Evolutionary conservation across 495 filamentous ascomycete species (phyloP).

Genomic region (Ascodesmis nigricans): DNA sequence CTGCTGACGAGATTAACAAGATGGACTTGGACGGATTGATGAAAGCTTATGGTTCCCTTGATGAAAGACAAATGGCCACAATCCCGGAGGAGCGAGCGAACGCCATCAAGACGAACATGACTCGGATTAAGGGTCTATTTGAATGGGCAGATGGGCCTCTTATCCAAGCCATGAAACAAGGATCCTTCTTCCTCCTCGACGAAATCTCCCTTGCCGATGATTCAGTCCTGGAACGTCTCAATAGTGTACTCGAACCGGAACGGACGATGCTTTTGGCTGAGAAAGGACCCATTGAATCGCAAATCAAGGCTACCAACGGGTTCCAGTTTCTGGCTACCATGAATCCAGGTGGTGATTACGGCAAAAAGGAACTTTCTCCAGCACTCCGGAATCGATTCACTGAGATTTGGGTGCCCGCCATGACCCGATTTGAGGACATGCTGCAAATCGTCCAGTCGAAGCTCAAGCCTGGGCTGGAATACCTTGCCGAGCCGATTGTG

Average conservation of each 20-base stretch:
- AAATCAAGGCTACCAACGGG: constrained; percentile 50
- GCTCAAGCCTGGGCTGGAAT: constrained; percentile 28
- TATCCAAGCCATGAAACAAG: constrained; percentile 83
- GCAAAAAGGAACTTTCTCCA: constrained; percentile 88
- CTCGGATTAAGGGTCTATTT: constrained; percentile 59
- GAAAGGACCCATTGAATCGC: constrained; percentile 63
- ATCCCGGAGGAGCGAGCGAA: constrained; percentile 31
- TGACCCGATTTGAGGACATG: constrained; percentile 63
- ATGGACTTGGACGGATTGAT: constrained; percentile 27
- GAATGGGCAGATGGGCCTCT: constrained; percentile 92
- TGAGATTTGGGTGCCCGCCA: constrained; percentile 87
- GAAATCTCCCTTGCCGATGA: constrained; percentile 97
- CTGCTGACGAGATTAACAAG: constrained; percentile 13
- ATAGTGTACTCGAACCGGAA: constrained; percentile 85
- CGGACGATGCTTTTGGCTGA: constrained; percentile 78
- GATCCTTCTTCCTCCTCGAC: constrained; percentile 78
- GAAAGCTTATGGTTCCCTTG: constrained; percentile 27
- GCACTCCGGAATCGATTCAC: constrained; percentile 93
- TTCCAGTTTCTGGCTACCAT: constrained; percentile 97
- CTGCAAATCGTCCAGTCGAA: constrained; percentile 66
- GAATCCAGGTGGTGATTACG: constrained; percentile 97
- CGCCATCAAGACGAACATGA: constrained; percentile 36
- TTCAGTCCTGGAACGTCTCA: constrained; percentile 85
- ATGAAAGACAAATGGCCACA: constrained; percentile 18
- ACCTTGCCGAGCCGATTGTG: constrained; percentile 44